Conservation (phyloP, 2,329 filamentous ascomycete genomes). For the Curvularia sp. region DNA sequence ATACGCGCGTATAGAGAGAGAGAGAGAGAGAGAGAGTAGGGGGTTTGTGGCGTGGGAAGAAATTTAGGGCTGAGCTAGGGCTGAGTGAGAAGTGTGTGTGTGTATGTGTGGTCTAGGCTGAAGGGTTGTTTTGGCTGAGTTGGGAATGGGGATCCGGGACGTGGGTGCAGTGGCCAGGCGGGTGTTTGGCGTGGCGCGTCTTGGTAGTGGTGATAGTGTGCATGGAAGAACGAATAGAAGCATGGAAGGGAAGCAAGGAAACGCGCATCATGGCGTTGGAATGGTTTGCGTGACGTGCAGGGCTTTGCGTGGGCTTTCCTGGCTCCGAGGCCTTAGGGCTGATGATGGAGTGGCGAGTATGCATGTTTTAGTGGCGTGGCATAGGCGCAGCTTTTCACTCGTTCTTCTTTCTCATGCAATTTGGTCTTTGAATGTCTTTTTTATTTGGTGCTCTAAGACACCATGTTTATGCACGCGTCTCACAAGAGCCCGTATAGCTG, state of each 20-base stretch:
- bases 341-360: background rate
- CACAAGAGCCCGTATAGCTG: slow-evolving; percentile 13
- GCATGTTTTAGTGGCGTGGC: background rate
- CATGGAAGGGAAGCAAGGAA: background rate
- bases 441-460: background rate
- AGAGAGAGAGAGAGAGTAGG: no score
- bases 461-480: background rate
- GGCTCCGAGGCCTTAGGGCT: background rate
- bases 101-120: background rate
- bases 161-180: background rate
- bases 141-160: background rate
- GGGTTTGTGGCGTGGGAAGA: no score
- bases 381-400: background rate
- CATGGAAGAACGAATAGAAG: background rate
- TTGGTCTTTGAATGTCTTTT: background rate
- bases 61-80: no score
- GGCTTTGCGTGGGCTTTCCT: background rate
- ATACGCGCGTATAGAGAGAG: no score
- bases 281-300: background rate
- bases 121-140: background rate
- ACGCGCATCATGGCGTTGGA: background rate
- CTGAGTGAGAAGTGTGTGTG: no score
- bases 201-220: background rate
- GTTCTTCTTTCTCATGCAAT: background rate
- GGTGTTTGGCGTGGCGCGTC: background rate